Evolutionary conservation across 2,329 filamentous ascomycete genomes (phyloP).

Genomic region (Harringtonia lauricola): DNA sequence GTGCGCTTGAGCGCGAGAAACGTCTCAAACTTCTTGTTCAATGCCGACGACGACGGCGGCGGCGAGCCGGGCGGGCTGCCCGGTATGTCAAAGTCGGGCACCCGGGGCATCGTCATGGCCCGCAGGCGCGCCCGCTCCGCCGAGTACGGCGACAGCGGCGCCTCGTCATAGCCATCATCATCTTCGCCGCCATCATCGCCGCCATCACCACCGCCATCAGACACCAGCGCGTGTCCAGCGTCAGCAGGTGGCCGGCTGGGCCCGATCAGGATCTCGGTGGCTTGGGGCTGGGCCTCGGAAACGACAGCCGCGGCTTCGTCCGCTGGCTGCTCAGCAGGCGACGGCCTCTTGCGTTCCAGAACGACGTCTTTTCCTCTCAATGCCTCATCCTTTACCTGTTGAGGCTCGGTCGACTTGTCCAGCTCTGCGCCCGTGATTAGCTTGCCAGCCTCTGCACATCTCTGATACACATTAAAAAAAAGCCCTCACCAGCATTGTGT

Average conservation of each 20-base stretch:
- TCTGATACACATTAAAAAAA: no score
- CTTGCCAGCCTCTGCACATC: no score
- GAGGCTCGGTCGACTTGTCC: no score
- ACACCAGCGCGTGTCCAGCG: slow-evolving; percentile 2
- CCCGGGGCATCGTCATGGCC: slow-evolving; percentile 60
- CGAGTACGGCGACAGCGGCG: slow-evolving; percentile 53
- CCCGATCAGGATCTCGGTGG: slow-evolving; percentile 6
- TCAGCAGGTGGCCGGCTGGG: slow-evolving; percentile 10
- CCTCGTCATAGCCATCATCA: slow-evolving; percentile 11
- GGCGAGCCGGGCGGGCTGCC: slow-evolving; percentile 58
- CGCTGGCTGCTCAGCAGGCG: background rate
- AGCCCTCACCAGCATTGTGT: no score
- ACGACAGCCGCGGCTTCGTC: background rate
- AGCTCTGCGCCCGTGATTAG: no score
- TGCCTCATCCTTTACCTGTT: no score
- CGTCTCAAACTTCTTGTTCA: slow-evolving; percentile 58
- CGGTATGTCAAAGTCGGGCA: slow-evolving; percentile 65
- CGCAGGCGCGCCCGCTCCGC: slow-evolving; percentile 52
- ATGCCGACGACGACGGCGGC: slow-evolving; percentile 23
- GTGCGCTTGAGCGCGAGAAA: slow-evolving; percentile 65
- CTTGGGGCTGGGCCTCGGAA: background rate
- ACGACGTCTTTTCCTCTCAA: no score
- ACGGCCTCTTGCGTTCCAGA: no score
- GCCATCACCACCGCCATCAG: background rate
- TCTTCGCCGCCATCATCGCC: background rate